phyloP scores from a whole-genome alignment of 176 grass and related monocot genomes.

The Aegilops longissima region DNA sequence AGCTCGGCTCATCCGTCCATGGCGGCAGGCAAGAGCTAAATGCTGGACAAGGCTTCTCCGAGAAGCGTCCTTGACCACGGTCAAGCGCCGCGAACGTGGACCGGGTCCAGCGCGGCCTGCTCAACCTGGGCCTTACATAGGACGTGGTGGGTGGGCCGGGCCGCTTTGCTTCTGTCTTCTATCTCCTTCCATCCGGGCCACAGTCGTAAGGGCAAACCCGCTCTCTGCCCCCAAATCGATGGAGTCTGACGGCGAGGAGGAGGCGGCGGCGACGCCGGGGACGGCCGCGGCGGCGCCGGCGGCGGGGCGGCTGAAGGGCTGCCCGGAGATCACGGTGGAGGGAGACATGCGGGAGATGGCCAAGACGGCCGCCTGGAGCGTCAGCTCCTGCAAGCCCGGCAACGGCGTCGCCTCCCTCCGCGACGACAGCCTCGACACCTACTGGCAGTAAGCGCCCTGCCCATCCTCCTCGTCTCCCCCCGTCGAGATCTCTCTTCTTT shows the following conservation, averaged over 20 bases:
- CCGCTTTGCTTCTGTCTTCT: no score
- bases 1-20: no score
- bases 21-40: no score
- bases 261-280: conserved; percentile 37
- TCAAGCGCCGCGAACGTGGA: no score
- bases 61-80: no score
- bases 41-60: no score
- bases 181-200: not conserved
- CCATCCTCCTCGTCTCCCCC: not conserved
- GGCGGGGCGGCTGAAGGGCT: conserved; percentile 53
- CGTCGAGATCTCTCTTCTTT: not conserved
- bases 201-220: not conserved
- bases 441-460: conserved; percentile 53
- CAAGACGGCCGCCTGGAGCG: conserved; percentile 87
- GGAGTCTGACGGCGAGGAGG: conserved; percentile 90
- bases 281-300: not conserved
- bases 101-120: no score
- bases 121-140: no score
- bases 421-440: conserved; percentile 80
- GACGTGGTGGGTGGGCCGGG: no score
- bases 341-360: conserved; percentile 73
- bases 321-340: conserved; percentile 55
- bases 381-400: conserved; percentile 91
- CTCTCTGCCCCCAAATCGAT: conserved; percentile 25
- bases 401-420: conserved; percentile 80